Evolutionary conservation across 352 stramenopile species (phyloP).

Genomic region (Phytophthora sp.): DNA sequence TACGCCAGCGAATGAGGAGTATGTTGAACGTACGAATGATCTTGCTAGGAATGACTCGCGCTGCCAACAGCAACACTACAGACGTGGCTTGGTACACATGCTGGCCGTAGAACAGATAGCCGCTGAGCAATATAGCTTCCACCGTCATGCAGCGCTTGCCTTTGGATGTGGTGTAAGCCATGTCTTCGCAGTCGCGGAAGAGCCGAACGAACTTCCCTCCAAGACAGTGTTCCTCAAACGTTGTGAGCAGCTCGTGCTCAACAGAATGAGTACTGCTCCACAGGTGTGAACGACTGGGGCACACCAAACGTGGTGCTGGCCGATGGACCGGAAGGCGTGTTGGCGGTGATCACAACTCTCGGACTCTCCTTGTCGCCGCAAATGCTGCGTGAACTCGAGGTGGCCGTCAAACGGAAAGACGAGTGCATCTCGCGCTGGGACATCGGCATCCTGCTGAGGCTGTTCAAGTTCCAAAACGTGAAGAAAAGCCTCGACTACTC

Average conservation of each 20-base stretch:
- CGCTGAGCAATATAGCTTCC: conserved; percentile 17
- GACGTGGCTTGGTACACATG: conserved; percentile 16
- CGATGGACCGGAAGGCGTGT: no score
- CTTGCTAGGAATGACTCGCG: background rate
- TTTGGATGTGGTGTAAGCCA: conserved; percentile 16
- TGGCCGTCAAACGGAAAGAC: no score
- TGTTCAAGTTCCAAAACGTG: no score
- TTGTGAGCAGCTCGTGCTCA: conserved; percentile 11
- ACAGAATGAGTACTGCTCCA: no score
- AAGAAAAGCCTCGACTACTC: no score
- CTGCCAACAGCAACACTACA: conserved; percentile 15
- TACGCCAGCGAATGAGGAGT: conserved; percentile 16
- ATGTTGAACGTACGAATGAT: conserved; percentile 27
- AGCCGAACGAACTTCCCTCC: conserved; percentile 10
- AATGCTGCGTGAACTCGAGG: no score
- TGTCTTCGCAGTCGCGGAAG: conserved; percentile 28
- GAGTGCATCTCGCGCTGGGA: conserved; percentile 6
- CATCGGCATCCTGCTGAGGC: no score
- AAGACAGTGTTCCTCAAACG: conserved; percentile 23
- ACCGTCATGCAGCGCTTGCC: conserved; percentile 22
- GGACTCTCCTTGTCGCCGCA: no score
- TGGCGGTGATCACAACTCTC: no score
- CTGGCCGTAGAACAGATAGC: conserved; percentile 25
- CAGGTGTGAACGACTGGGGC: no score
- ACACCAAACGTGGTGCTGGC: no score